Percentiles rank a stretch among this genome's conserved stretches.
phyloP scores from a whole-genome alignment of 2,329 filamentous ascomycete species.

The Stachybotrys elegans region DNA sequence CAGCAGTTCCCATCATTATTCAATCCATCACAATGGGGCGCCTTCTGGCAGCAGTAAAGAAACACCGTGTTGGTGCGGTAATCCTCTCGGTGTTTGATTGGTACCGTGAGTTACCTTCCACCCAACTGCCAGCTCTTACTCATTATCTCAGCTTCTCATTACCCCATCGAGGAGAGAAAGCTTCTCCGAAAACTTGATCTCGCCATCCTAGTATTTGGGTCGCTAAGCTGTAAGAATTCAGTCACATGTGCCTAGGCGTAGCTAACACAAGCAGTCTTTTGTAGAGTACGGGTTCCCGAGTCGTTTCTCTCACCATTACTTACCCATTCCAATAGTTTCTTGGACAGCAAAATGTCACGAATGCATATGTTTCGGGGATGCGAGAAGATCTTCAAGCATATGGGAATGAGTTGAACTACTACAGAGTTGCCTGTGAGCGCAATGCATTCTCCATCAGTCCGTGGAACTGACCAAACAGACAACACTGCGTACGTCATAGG shows the following conservation, averaged over 20 bases:
- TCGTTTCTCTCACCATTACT: neutral
- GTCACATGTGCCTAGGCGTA: neutral
- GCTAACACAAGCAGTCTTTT: constrained; percentile 2
- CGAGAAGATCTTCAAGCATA: constrained; percentile 24
- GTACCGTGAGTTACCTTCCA: constrained; percentile 16
- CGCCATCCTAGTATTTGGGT: constrained; percentile 17
- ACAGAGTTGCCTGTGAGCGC: constrained; percentile 21
- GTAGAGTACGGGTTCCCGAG: constrained; percentile 1
- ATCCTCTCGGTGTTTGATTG: constrained; percentile 22
- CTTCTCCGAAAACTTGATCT: constrained; percentile 20
- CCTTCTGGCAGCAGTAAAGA: constrained; percentile 10
- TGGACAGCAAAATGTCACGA: constrained; percentile 21
- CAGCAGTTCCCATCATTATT: neutral
- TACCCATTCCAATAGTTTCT: constrained; percentile 3
- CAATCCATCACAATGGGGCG: constrained; percentile 3
- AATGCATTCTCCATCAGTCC: constrained; percentile 24
- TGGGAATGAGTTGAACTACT: constrained; percentile 25
- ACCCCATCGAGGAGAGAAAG: constrained; percentile 17
- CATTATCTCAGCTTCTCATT: constrained; percentile 15
- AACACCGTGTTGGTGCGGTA: constrained; percentile 17
- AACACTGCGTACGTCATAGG: constrained; percentile 29
- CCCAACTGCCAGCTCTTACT: neutral
- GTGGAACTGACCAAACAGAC: constrained; percentile 21
- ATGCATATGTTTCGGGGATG: constrained; percentile 32
- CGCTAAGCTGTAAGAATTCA: constrained; percentile 16